Evolutionary conservation across 257 asterid genomes (phyloP), one percentile per base, ranked within the genome.

Genomic region (Nicotiana otophora): DNA sequence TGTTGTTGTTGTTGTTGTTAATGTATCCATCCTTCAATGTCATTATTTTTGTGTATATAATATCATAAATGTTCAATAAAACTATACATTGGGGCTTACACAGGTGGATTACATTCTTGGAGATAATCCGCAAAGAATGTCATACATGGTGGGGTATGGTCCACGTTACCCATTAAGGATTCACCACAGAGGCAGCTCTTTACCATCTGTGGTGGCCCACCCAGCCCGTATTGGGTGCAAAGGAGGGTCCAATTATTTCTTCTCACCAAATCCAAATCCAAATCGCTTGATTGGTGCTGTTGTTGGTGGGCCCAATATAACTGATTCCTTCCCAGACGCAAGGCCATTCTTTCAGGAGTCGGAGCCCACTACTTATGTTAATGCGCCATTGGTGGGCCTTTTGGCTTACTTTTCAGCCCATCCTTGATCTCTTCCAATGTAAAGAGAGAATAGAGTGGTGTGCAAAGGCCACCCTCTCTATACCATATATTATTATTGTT

Each of bases 91-190:
- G 77, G 77, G 81, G 66, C 62, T 60, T 72, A 23, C 74, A 93
- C 74, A 93, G 98, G 98, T 94, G 89, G 97, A 94, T 87, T 94
- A 94, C 86, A 92, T 94, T 65, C 92, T 94, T 4, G 97, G 98
- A 30, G 97, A 92, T 26, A 94, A 94, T 89, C 98, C 98, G 17
- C 23, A 91, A 84, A 61, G 95, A 88, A 92, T 91, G 90, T 94
- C 97, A 16, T 94, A 92, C 88, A 92, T 94, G 98, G 98, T 94
- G 75, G 98, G 98, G 63, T 94, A 91, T 19, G 97, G 98, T 1
- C 53, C 88, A 23, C 96, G 57, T 42, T 94, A 88, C 75, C 98
- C 98, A 0, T 84, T 79, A 75, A 89, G 97, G 88, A 94, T 94
- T 69, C 98, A 94, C 83, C 98, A 94, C 80, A 84, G 97, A 68